These are phyloP conservation scores for Linum trigynum DNA, from an alignment of 345 rosid species.

Conservation along the genomic window DNA sequence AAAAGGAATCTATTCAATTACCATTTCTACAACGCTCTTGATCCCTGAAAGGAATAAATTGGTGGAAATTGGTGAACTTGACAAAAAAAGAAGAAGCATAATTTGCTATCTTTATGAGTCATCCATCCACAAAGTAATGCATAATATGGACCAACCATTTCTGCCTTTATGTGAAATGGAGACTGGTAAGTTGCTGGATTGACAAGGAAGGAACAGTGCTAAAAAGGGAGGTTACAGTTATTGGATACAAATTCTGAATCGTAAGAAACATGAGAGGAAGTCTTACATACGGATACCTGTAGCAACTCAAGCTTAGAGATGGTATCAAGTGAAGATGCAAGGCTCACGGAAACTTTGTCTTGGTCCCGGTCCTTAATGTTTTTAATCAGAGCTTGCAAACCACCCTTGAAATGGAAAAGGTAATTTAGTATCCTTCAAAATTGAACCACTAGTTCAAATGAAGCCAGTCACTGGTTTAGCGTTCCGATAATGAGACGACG, in stretches of 20 bases:
- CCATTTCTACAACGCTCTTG: neutral
- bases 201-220: neutral
- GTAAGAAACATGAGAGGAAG: neutral
- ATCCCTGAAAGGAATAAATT: too few relatives aligned
- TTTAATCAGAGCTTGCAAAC: constrained; percentile 64
- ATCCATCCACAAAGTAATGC: too few relatives aligned
- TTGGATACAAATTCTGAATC: too few relatives aligned
- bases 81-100: too few relatives aligned
- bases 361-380: constrained; percentile 77
- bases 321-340: constrained; percentile 70
- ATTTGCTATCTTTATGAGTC: too few relatives aligned
- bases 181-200: neutral
- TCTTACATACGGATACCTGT: constrained; percentile 38
- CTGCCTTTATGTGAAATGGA: neutral
- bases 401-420: constrained; percentile 45
- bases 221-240: neutral
- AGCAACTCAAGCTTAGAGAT: constrained; percentile 81
- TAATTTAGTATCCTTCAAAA: constrained; percentile 11
- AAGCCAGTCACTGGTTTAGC: too few relatives aligned
- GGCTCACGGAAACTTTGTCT: constrained; percentile 77
- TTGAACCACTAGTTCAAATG: neutral
- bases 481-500: too few relatives aligned
- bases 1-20: constrained; percentile 3
- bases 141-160: neutral
- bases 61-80: too few relatives aligned